Conservation (phyloP, 805 yeast species). For the Ogataea philodendri region DNA sequence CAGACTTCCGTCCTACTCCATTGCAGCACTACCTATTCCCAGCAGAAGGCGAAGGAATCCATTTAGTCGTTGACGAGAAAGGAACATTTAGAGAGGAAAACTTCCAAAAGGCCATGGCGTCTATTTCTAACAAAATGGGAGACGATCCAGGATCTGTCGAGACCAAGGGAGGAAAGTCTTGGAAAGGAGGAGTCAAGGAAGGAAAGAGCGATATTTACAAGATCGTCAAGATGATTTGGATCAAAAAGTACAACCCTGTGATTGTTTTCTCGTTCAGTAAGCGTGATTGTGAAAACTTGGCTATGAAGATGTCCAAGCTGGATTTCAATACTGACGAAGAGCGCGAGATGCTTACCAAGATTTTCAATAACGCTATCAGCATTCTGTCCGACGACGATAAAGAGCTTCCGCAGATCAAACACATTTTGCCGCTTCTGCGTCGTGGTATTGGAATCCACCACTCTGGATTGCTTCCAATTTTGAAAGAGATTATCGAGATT, state of each 20-base stretch:
- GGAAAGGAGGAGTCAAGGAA: constrained; percentile 75
- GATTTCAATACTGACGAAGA: constrained; percentile 95
- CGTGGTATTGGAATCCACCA: constrained; percentile 99
- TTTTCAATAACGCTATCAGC: constrained; percentile 85
- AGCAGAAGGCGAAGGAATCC: constrained; percentile 98
- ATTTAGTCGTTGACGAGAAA: constrained; percentile 95
- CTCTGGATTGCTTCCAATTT: constrained; percentile 87
- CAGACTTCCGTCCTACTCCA: constrained; percentile 99
- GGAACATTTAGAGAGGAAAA: constrained; percentile 95
- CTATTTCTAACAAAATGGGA: constrained; percentile 76
- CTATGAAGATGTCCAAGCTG: constrained; percentile 90
- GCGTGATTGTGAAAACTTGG: constrained; percentile 93
- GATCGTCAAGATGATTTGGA: constrained; percentile 97
- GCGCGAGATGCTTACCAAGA: constrained; percentile 84
- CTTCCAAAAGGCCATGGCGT: constrained; percentile 97
- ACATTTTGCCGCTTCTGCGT: constrained; percentile 80
- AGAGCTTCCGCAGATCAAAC: constrained; percentile 91
- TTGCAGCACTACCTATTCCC: constrained; percentile 96
- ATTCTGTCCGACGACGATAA: constrained; percentile 87
- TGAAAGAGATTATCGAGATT: constrained; percentile 94
- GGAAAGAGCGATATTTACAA: constrained; percentile 83
- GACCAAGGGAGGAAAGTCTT: constrained; percentile 64
- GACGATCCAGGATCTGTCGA: constrained; percentile 72
- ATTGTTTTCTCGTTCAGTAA: constrained; percentile 98
- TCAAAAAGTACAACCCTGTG: constrained; percentile 94